Evolutionary conservation across 495 filamentous ascomycete genomes (phyloP).

Genomic region (Cladorrhinum samala): DNA sequence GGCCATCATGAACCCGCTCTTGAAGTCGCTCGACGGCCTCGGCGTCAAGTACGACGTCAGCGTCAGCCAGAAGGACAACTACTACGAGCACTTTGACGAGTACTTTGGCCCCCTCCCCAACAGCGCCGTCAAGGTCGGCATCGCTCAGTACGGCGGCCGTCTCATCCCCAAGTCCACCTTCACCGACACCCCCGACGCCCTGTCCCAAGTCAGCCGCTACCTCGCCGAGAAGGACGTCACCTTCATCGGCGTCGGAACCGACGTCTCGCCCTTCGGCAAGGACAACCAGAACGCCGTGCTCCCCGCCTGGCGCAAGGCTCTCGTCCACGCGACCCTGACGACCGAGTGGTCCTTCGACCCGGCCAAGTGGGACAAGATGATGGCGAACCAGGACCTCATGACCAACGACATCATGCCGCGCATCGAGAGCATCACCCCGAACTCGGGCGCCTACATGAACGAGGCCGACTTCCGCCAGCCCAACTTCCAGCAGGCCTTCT

Average conservation of each 20-base stretch:
- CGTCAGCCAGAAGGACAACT: slow-evolving; percentile 33
- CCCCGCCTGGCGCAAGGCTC: slow-evolving; percentile 35
- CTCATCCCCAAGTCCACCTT: slow-evolving; percentile 52
- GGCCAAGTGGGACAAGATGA: slow-evolving; percentile 16
- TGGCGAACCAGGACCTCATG: slow-evolving; percentile 23
- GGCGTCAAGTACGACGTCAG: slow-evolving; percentile 22
- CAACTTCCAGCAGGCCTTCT: slow-evolving; percentile 47
- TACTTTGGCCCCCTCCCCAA: slow-evolving; percentile 38
- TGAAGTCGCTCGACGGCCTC: slow-evolving; percentile 25
- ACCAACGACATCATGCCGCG: slow-evolving; percentile 27
- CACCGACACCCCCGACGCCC: slow-evolving; percentile 19
- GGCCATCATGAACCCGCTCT: slow-evolving; percentile 29
- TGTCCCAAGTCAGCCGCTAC: slow-evolving; percentile 34
- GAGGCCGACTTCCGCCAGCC: slow-evolving; percentile 44
- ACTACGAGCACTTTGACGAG: slow-evolving; percentile 40
- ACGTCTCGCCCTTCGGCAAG: slow-evolving; percentile 22
- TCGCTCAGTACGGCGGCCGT: slow-evolving; percentile 53
- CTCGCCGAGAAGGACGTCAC: slow-evolving; percentile 37
- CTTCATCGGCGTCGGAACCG: slow-evolving; percentile 31
- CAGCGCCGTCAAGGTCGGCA: slow-evolving; percentile 39
- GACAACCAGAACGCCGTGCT: slow-evolving; percentile 44
- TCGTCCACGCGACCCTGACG: slow-evolving; percentile 21
- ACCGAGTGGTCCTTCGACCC: slow-evolving; percentile 24
- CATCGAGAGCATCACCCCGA: slow-evolving; percentile 32
- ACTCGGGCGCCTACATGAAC: slow-evolving; percentile 41